Conservation (phyloP, 2,329 filamentous ascomycete genomes). For the Trichoderma brevicompactum region DNA sequence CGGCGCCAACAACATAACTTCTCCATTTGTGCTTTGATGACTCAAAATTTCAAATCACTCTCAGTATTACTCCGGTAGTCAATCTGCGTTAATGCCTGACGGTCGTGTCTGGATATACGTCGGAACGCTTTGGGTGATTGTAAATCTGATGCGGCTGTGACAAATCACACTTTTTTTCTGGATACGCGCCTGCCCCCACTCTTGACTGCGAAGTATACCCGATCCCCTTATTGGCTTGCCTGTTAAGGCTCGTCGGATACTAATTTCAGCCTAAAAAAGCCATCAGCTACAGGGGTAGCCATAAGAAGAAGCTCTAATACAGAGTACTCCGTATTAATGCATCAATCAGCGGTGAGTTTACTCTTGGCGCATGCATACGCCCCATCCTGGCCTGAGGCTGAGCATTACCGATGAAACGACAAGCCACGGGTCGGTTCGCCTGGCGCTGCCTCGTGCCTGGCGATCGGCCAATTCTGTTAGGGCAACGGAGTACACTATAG, state of each 20-base stretch:
- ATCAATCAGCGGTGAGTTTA: constrained; percentile 16
- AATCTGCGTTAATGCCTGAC: constrained; percentile 16
- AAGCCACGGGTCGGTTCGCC: not conserved
- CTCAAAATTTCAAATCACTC: too few species aligned
- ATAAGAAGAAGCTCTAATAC: not conserved
- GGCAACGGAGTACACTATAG: not conserved
- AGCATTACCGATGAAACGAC: not conserved
- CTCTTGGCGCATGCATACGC: not conserved
- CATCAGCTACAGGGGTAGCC: constrained; percentile 12
- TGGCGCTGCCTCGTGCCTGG: constrained; percentile 9
- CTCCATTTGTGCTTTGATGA: too few species aligned
- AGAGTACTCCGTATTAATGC: not conserved
- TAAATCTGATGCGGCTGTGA: not conserved
- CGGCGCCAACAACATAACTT: too few species aligned
- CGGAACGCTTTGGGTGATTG: not conserved
- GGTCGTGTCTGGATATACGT: not conserved
- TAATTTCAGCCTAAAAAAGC: constrained; percentile 12
- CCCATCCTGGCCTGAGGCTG: constrained; percentile 17
- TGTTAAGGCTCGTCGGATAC: constrained; percentile 8
- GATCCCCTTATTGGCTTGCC: not conserved
- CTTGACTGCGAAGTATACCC: constrained; percentile 12
- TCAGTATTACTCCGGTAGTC: not conserved
- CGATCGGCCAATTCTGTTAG: constrained; percentile 10
- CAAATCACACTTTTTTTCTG: not conserved
- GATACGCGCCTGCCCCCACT: constrained; percentile 2